Evolutionary conservation across 2,329 filamentous ascomycete genomes (phyloP).

Genomic region (Myriosclerotinia curreyana): DNA sequence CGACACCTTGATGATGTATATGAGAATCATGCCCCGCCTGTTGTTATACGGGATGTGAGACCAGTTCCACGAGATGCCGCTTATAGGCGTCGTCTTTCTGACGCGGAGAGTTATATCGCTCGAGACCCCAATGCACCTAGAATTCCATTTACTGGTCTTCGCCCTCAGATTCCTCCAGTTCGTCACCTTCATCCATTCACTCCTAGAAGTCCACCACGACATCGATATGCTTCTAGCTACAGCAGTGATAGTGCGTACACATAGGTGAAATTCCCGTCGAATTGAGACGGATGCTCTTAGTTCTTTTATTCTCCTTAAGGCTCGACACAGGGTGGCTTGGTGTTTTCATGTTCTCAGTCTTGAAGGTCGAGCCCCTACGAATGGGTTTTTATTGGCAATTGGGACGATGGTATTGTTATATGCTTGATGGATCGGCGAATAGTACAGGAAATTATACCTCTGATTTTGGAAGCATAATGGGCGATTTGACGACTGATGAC

Average conservation of each 20-base stretch:
- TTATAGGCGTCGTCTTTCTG: constrained; percentile 14
- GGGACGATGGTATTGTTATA: not conserved
- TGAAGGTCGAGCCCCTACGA: not conserved
- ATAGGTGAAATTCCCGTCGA: not conserved
- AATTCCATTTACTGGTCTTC: constrained; percentile 18
- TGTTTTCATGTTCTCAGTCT: not conserved
- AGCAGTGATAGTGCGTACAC: constrained; percentile 7
- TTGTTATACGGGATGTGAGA: constrained; percentile 1
- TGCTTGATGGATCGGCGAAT: not conserved
- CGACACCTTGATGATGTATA: constrained; percentile 5
- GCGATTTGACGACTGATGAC: constrained; percentile 4
- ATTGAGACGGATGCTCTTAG: not conserved
- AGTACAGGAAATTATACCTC: not conserved
- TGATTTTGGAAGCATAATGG: not conserved
- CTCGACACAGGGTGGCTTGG: not conserved
- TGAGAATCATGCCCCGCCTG: constrained; percentile 3
- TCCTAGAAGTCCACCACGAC: constrained; percentile 11
- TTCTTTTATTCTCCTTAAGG: not conserved
- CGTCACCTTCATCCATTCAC: constrained; percentile 12
- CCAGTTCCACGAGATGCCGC: constrained; percentile 10
- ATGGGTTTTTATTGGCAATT: not conserved
- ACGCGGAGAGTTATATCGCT: constrained; percentile 12
- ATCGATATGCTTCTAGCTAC: constrained; percentile 19
- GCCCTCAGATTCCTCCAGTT: constrained; percentile 15
- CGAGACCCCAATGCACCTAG: not conserved